phyloP scores from a whole-genome alignment of 345 rosid genomes.

The Sapria himalayana region DNA sequence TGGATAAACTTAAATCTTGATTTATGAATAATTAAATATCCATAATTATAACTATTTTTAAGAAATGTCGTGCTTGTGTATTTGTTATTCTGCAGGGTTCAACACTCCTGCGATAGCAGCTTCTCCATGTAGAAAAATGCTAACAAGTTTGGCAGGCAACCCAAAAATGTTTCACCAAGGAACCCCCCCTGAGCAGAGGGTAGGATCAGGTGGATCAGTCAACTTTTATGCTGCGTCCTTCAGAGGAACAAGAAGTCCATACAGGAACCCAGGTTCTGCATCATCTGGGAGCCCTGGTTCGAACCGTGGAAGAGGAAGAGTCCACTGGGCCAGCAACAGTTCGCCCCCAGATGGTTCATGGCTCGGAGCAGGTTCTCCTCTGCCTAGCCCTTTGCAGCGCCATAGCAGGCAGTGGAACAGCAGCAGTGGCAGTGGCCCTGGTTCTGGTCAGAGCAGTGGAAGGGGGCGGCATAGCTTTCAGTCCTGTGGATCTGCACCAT shows the following conservation, averaged over 20 bases:
- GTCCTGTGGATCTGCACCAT: conserved; percentile 12
- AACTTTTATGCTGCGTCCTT: conserved; percentile 13
- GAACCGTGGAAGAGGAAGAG: conserved; percentile 16
- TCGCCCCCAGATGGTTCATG: conserved; percentile 10
- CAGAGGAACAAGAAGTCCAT: conserved; percentile 8
- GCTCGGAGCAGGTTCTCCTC: conserved; percentile 14
- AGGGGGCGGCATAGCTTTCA: conserved; percentile 20
- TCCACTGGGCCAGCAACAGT: conserved; percentile 19
- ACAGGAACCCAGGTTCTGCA: conserved; percentile 10
- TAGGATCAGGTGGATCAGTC: conserved; percentile 16
- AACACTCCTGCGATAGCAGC: too few relatives aligned
- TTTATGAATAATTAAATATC: too few relatives aligned
- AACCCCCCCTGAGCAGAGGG: conserved; percentile 16
- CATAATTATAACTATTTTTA: too few relatives aligned
- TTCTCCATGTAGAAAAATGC: too few relatives aligned
- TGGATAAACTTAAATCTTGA: too few relatives aligned
- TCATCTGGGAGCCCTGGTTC: conserved; percentile 15
- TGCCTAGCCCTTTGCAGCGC: conserved; percentile 26
- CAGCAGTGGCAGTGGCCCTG: conserved; percentile 11
- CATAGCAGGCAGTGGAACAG: conserved; percentile 21
- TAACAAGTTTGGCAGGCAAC: too few relatives aligned
- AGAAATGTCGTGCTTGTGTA: too few relatives aligned
- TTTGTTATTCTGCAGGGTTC: too few relatives aligned
- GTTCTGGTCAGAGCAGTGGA: conserved; percentile 23
- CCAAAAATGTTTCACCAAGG: conserved; percentile 30